These are phyloP conservation scores for Paragyromitra xinjiangensis DNA, from an alignment of 495 filamentous ascomycete species.

Conservation along the genomic window DNA sequence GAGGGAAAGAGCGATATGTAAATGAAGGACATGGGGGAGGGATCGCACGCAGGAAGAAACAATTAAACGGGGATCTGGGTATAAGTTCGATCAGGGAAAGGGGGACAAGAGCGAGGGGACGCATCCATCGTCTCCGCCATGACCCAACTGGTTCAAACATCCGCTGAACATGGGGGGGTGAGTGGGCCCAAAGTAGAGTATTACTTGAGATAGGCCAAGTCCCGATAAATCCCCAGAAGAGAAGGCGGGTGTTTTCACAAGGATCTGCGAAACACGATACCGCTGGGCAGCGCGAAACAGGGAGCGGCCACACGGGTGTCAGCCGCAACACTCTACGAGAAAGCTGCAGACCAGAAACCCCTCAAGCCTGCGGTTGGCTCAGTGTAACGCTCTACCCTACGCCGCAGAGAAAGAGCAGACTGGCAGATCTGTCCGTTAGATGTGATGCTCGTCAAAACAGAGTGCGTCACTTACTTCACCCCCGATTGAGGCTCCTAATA, in stretches of 20 bases:
- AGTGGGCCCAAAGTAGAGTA: slow-evolving; percentile 2
- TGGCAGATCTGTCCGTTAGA: slow-evolving; percentile 36
- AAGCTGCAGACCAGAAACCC: slow-evolving; percentile 21
- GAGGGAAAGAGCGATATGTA: slow-evolving; percentile 43
- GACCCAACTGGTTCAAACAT: slow-evolving; percentile 46
- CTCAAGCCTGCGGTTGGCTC: slow-evolving; percentile 13
- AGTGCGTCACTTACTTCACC: slow-evolving; percentile 12
- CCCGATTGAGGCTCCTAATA: not conserved
- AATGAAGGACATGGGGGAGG: slow-evolving; percentile 29
- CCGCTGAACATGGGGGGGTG: slow-evolving; percentile 13
- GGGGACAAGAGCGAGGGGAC: slow-evolving; percentile 32
- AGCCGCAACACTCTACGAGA: not conserved
- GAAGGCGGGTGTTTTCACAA: slow-evolving; percentile 29
- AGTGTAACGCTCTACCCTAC: slow-evolving; percentile 19
- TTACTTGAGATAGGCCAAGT: slow-evolving; percentile 38
- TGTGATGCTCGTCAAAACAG: slow-evolving; percentile 32
- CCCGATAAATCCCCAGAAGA: slow-evolving; percentile 21
- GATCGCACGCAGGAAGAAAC: slow-evolving; percentile 41
- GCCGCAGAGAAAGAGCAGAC: slow-evolving; percentile 11
- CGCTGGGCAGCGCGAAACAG: slow-evolving; percentile 41
- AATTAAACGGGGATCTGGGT: slow-evolving; percentile 24
- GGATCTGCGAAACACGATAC: slow-evolving; percentile 39
- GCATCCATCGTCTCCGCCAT: slow-evolving; percentile 37
- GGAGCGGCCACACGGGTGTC: slow-evolving; percentile 15
- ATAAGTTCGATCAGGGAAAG: slow-evolving; percentile 37